Evolutionary conservation across 106 monocot genomes (phyloP).

Genomic region (Phalaenopsis equestris): DNA sequence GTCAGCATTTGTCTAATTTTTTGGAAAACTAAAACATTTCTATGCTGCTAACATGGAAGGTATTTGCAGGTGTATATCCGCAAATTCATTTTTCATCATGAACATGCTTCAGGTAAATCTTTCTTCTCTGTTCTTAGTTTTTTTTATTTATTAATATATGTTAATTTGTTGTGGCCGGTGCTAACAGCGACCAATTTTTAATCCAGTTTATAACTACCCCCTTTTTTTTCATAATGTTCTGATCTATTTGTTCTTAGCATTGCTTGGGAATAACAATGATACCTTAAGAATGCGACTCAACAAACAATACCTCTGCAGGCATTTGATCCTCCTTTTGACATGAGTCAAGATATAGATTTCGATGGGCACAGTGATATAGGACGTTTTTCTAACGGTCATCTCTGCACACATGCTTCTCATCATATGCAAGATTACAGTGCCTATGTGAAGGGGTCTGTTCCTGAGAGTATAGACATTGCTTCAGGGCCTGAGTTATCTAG

Average conservation of each 20-base stretch:
- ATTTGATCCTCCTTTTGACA: conserved; percentile 93
- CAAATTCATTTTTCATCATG: conserved; percentile 82
- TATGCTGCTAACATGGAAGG: background rate
- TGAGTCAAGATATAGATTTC: conserved; percentile 56
- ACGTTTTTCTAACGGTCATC: conserved; percentile 15
- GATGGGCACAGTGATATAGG: conserved; percentile 26
- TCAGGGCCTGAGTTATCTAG: conserved; percentile 6
- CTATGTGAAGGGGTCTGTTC: conserved; percentile 11
- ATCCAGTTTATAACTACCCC: background rate
- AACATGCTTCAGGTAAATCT: conserved; percentile 89
- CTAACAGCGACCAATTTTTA: background rate
- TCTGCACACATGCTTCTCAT: conserved; percentile 13
- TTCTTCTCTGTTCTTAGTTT: background rate
- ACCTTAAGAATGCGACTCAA: background rate
- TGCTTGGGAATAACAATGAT: background rate
- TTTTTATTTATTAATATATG: background rate
- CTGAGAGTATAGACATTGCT: conserved; percentile 5
- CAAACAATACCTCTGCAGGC: conserved; percentile 40
- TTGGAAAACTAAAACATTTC: background rate
- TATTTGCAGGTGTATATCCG: conserved; percentile 81
- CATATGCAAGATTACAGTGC: conserved; percentile 12
- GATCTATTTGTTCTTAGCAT: background rate
- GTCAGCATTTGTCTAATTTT: background rate
- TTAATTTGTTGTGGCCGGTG: background rate
- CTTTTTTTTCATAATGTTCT: background rate